These are phyloP conservation scores for Spizellomyces punctatus DNA, from an alignment of 192 early-diverging fungal genomes.

Conservation along the genomic window DNA sequence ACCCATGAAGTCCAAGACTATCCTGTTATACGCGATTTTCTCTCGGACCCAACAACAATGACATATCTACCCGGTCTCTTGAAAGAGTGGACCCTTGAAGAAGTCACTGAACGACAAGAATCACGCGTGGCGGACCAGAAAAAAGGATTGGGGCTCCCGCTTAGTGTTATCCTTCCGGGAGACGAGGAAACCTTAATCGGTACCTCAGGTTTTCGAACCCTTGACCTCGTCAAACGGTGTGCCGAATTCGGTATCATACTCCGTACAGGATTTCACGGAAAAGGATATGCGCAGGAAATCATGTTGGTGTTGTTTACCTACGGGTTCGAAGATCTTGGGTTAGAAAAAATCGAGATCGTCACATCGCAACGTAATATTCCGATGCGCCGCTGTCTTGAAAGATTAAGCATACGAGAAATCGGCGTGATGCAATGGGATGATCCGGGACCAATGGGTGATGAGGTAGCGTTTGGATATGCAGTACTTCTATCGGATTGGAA, in stretches of 20 bases:
- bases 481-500: no score
- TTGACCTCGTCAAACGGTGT: neutral
- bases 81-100: neutral
- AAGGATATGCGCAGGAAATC: constrained; percentile 4
- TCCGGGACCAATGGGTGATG: no score
- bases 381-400: constrained; percentile 5
- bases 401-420: neutral
- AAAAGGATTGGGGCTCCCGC: neutral
- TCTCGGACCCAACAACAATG: neutral
- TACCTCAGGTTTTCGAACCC: constrained; percentile 6
- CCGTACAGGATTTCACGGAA: neutral
- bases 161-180: neutral
- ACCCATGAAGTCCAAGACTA: neutral
- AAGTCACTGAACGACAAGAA: neutral
- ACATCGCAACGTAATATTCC: constrained; percentile 2
- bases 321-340: constrained; percentile 10
- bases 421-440: no score
- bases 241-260: constrained; percentile 9
- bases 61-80: neutral
- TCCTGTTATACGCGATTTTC: neutral
- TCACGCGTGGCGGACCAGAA: neutral
- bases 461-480: no score
- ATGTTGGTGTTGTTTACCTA: neutral
- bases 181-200: neutral
- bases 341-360: constrained; percentile 4